These are phyloP conservation scores for Azolla pinnata DNA, from an alignment of 75 land plant species.

Conservation along the genomic window DNA sequence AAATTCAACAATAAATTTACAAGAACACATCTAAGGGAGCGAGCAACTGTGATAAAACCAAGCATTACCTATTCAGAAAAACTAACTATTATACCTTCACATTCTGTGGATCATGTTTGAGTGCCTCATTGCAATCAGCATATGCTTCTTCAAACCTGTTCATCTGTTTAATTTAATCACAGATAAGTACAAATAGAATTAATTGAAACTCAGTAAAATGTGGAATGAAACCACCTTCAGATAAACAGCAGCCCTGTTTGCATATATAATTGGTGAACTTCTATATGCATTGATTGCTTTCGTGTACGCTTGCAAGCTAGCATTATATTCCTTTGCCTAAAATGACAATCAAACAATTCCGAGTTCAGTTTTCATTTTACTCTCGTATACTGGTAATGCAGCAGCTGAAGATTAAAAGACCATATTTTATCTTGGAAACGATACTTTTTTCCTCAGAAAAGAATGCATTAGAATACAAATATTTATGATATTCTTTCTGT, in stretches of 20 bases:
- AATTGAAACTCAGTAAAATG: background rate
- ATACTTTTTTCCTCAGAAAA: too few relatives aligned
- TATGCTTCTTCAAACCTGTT: conserved; percentile 21
- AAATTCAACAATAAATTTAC: too few relatives aligned
- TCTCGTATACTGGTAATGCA: background rate
- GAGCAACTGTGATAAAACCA: too few relatives aligned
- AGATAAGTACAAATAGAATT: background rate
- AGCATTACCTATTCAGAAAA: too few relatives aligned
- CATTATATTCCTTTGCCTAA: conserved; percentile 26
- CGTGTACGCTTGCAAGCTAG: conserved; percentile 24
- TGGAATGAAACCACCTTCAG: conserved; percentile 11
- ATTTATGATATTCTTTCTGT: too few relatives aligned
- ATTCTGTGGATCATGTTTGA: conserved; percentile 15
- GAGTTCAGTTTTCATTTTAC: background rate
- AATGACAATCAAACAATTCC: background rate
- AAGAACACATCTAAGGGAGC: too few relatives aligned
- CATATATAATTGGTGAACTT: conserved; percentile 16
- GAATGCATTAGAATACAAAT: too few relatives aligned
- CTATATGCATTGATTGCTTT: conserved; percentile 16
- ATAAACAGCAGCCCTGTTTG: conserved; percentile 28
- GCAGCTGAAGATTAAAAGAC: too few relatives aligned
- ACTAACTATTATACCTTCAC: conserved; percentile 14
- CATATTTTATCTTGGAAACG: too few relatives aligned
- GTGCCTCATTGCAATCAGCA: conserved; percentile 19
- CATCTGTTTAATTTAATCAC: conserved; percentile 7